Conservation (phyloP, 257 asterid genomes). For the Solanum habrochaites region DNA sequence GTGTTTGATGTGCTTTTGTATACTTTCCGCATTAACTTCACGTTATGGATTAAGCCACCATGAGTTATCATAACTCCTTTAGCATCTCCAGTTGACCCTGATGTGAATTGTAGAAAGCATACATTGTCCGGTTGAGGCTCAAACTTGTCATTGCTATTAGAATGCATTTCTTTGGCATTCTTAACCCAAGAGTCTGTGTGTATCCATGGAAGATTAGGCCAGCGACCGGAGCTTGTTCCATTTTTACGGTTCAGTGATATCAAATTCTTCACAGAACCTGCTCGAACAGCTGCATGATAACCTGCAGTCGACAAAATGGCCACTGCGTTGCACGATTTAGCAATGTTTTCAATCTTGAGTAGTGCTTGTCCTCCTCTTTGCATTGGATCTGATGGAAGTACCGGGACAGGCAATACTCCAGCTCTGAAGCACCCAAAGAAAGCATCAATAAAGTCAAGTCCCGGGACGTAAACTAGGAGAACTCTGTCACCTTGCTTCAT, state of each 20-base stretch:
- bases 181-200: constrained; percentile 68
- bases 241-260: constrained; percentile 25
- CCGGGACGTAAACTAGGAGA: constrained; percentile 69
- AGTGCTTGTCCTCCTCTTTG: constrained; percentile 90
- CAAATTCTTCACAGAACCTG: constrained; percentile 52
- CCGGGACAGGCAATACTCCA: constrained; percentile 76
- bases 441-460: constrained; percentile 69
- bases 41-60: constrained; percentile 66
- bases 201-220: constrained; percentile 88
- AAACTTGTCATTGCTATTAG: not conserved
- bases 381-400: constrained; percentile 84
- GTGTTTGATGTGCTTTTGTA: constrained; percentile 74
- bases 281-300: constrained; percentile 72
- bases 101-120: constrained; percentile 75
- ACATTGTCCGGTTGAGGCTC: constrained; percentile 33
- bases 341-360: constrained; percentile 57
- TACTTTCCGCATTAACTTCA: constrained; percentile 56
- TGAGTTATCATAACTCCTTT: constrained; percentile 84
- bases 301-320: constrained; percentile 62
- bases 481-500: constrained; percentile 68
- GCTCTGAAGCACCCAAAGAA: constrained; percentile 81
- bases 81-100: constrained; percentile 85
- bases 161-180: constrained; percentile 22
- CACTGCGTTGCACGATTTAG: constrained; percentile 54
- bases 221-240: constrained; percentile 29